Evolutionary conservation across 495 filamentous ascomycete genomes (phyloP), one percentile per base, ranked within the genome.

Genomic region (Xylaria intraflava): DNA sequence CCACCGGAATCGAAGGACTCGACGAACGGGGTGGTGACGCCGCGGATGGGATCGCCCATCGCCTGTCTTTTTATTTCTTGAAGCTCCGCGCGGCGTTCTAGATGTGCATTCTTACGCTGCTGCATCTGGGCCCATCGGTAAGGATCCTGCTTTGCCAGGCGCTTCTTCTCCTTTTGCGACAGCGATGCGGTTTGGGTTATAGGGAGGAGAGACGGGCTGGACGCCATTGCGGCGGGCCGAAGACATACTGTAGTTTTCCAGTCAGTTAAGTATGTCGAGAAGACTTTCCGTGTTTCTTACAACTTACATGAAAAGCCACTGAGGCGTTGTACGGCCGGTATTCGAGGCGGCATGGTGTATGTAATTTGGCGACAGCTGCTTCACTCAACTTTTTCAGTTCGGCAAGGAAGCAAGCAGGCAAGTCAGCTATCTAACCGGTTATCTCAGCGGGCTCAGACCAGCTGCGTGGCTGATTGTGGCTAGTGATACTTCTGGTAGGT

Each of bases 1-100:
- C 75, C 75, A 35, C 65, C 78, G 3, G 78, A 78, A 64, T 89
- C 84, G 66, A 98, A 83, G 39, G 87, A 86, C 71, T 87, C 78
- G 64, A 95, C 70, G 68, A 96, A 98, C 31, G 89, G 78, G 11
- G 94, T 96, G 6, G 78, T 64, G 35, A 83, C 70, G 59, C 90
- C 91, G 49, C 82, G 77, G 59, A 97, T 78, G 0, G 91, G 88
- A 69, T 94, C 82, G 24, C 89, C 90, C 45, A 83, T 60, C 26
- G 74, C 75, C 22, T 69, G 76, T 27, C 80, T 72, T 50, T 87
- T 81, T 58, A 83, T 69, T 46, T 77, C 64, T 30, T 80, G 66
- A 50, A 96, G 80, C 39, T 77, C 81, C 52, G 78, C 75, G 58
- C 83, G 88, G 14, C 87, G 83, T 58, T 81, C 78, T 40, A 92